Evolutionary conservation across 345 rosid species (phyloP).

Genomic region (Bruguiera gymnorhiza): DNA sequence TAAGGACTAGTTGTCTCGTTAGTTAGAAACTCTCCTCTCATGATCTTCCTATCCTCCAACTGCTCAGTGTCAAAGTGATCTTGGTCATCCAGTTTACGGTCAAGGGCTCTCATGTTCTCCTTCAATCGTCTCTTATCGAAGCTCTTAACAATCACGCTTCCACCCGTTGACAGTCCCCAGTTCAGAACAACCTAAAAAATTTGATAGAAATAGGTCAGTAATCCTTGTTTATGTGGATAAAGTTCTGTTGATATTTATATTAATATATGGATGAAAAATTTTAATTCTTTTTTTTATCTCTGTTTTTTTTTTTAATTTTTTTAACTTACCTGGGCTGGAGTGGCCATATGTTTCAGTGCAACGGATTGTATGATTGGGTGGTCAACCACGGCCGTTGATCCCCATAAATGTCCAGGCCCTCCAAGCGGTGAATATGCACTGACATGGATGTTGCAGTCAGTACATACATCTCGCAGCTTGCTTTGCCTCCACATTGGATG

Average conservation of each 20-base stretch:
- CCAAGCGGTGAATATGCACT: slow-evolving; percentile 89
- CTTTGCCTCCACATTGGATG: slow-evolving; percentile 90
- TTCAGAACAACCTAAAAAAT: slow-evolving; percentile 62
- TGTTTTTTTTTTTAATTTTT: not conserved
- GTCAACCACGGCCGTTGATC: slow-evolving; percentile 69
- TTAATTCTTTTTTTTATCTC: no score
- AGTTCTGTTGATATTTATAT: not conserved
- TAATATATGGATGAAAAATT: not conserved
- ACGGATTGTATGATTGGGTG: slow-evolving; percentile 57
- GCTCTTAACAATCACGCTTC: slow-evolving; percentile 78
- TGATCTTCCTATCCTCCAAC: slow-evolving; percentile 63
- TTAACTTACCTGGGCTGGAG: slow-evolving; percentile 67
- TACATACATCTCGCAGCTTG: slow-evolving; percentile 61
- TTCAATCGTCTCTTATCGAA: slow-evolving; percentile 55
- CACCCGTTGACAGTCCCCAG: slow-evolving; percentile 82
- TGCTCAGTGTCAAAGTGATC: slow-evolving; percentile 53
- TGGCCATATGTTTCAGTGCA: slow-evolving; percentile 57
- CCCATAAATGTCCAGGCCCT: slow-evolving; percentile 78
- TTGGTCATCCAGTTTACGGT: slow-evolving; percentile 49
- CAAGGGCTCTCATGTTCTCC: slow-evolving; percentile 60
- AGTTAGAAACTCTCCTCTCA: slow-evolving; percentile 74
- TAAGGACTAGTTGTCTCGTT: slow-evolving; percentile 76
- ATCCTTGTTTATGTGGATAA: not conserved
- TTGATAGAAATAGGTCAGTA: not conserved
- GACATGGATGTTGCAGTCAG: slow-evolving; percentile 56